phyloP scores from a whole-genome alignment of 495 filamentous ascomycete genomes.

The Neurospora sp. region DNA sequence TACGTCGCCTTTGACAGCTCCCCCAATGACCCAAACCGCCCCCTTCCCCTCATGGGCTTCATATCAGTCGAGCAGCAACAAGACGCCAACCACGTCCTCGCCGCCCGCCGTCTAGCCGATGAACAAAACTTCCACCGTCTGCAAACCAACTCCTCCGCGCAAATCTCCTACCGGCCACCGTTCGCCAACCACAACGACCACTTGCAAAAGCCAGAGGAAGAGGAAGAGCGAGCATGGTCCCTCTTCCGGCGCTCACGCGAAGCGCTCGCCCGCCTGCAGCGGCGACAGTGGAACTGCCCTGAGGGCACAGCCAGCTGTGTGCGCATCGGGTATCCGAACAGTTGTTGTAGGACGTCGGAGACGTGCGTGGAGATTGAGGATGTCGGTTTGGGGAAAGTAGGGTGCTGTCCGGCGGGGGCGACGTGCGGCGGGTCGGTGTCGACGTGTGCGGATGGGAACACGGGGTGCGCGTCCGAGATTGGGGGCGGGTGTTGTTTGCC shows the following conservation, averaged over 20 bases:
- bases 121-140: slow-evolving; percentile 14
- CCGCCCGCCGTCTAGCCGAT: slow-evolving; percentile 6
- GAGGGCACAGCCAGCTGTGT: slow-evolving; percentile 55
- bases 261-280: slow-evolving; percentile 29
- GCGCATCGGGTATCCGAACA: slow-evolving; percentile 58
- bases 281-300: slow-evolving; percentile 63
- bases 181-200: slow-evolving; percentile 16
- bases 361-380: slow-evolving; percentile 64
- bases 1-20: slow-evolving; percentile 40
- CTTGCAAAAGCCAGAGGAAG: too few relatives aligned
- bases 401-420: slow-evolving; percentile 70
- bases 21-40: neutral
- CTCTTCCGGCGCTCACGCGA: slow-evolving; percentile 24
- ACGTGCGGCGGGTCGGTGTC: slow-evolving; percentile 57
- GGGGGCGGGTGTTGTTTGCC: slow-evolving; percentile 87
- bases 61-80: slow-evolving; percentile 1
- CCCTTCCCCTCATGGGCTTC: neutral
- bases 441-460: slow-evolving; percentile 53
- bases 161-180: slow-evolving; percentile 23
- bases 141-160: slow-evolving; percentile 20
- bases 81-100: slow-evolving; percentile 3
- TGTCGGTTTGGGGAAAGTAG: slow-evolving; percentile 64
- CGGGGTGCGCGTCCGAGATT: slow-evolving; percentile 52
- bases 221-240: neutral
- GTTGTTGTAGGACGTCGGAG: slow-evolving; percentile 62